These are phyloP conservation scores for Dipteronia dyeriana DNA, from an alignment of 345 rosid genomes.

Conservation along the genomic window DNA sequence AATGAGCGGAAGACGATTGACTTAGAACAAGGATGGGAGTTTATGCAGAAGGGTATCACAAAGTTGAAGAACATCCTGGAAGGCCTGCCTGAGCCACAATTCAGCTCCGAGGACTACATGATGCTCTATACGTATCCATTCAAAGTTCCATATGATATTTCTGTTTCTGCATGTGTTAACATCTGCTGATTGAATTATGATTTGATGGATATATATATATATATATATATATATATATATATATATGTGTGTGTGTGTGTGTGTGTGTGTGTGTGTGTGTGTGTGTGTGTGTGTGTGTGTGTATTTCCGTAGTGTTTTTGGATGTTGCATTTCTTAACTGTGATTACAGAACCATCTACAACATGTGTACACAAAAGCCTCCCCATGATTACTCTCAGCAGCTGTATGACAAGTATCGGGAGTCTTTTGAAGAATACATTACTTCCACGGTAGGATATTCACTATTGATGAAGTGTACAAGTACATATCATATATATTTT, in stretches of 20 bases:
- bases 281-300: too few relatives aligned
- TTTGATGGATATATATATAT: background rate
- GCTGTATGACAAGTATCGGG: constrained; percentile 63
- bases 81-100: constrained; percentile 46
- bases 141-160: background rate
- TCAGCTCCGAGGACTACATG: constrained; percentile 61
- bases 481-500: background rate
- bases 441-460: constrained; percentile 36
- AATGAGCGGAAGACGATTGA: constrained; percentile 41
- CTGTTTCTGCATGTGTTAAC: background rate
- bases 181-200: background rate
- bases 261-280: too few relatives aligned
- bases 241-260: too few relatives aligned
- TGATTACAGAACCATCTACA: constrained; percentile 55
- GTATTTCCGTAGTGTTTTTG: background rate
- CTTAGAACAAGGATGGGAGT: constrained; percentile 64
- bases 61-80: constrained; percentile 68
- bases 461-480: background rate
- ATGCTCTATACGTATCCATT: constrained; percentile 63
- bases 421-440: constrained; percentile 58
- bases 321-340: constrained; percentile 10
- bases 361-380: constrained; percentile 74
- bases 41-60: constrained; percentile 59
- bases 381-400: constrained; percentile 68
- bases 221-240: background rate